Percentiles rank a stretch among this genome's conserved stretches.
Conservation (phyloP, 495 filamentous ascomycete genomes). For the Diplogelasinospora grovesii region DNA sequence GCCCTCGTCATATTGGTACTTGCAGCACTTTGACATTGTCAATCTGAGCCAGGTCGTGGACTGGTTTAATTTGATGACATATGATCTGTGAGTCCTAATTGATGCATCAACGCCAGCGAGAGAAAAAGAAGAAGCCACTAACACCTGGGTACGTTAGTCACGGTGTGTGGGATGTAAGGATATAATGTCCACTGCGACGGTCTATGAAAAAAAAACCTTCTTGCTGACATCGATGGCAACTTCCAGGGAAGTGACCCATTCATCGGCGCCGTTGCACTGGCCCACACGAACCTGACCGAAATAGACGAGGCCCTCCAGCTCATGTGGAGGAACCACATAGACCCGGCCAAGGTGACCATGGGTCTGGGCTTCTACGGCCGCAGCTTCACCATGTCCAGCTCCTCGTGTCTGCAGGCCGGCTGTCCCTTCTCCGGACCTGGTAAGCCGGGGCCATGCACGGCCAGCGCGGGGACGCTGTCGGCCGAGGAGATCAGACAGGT, state of each 20-base stretch:
- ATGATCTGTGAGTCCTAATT: conserved; percentile 34
- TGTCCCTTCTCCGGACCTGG: conserved; percentile 18
- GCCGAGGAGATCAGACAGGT: neutral
- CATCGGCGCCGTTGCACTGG: conserved; percentile 26
- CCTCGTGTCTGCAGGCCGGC: conserved; percentile 11
- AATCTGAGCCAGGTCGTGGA: conserved; percentile 31
- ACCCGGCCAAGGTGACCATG: conserved; percentile 33
- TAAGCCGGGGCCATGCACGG: neutral
- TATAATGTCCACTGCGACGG: too few relatives aligned
- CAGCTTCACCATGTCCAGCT: conserved; percentile 15
- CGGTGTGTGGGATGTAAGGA: too few relatives aligned
- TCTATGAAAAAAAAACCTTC: too few relatives aligned
- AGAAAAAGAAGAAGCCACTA: too few relatives aligned
- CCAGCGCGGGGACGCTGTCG: neutral
- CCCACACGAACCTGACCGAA: conserved; percentile 51
- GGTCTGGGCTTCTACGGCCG: conserved; percentile 49
- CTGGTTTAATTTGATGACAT: conserved; percentile 53
- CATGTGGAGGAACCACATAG: conserved; percentile 43
- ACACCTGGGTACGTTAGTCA: too few relatives aligned
- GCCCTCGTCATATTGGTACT: conserved; percentile 49
- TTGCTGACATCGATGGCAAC: too few relatives aligned
- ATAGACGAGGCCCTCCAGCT: conserved; percentile 40
- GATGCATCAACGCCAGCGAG: too few relatives aligned
- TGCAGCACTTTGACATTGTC: conserved; percentile 45
- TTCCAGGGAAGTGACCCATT: conserved; percentile 14